Evolutionary conservation across 2,329 filamentous ascomycete genomes (phyloP), one percentile per base, ranked within the genome.

Genomic region (Alternaria ethzedia): DNA sequence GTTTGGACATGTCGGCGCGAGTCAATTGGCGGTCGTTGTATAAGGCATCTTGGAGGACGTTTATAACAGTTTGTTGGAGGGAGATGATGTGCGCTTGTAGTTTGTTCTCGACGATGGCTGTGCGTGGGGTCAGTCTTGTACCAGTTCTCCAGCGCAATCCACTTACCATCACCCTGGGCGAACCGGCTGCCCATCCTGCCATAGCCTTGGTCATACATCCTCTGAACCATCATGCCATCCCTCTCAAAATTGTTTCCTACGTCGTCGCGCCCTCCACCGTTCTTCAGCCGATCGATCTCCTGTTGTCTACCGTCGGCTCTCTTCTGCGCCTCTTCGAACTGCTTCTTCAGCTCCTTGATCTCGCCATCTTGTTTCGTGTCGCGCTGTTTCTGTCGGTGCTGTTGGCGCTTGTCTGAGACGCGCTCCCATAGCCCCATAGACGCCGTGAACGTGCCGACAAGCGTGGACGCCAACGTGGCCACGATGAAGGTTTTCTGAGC

Each of bases 401-500:
- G 78, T 51, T 79, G 75, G 36, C 72, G 70, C 58, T 75, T 78
- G 28, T 78, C 74, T 32, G 75, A 69, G 9, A 82, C 73, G 28
- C 80, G 79, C 59, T 83, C 81, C 67, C 79, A 80, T 17, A 83
- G 72, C n/a, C 79, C 78, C 70, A 82, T 79, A 30, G 79, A 79
- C n/a, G 81, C 79, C 4, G 79, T 80, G 66, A 83, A 82, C 15
- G 81, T 83, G 47, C 81, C 81, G 57, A 83, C 75, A 13, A 83
- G 74, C n/a, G 81, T 83, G 3, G 79, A 81, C 26, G 80, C 79
- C 12, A 83, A 68, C 13, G 81, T 83, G 17, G 81, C 81, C 60
- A 82, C 76, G 36, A 83, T 82, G 75, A 83, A 83, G 21, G 79
- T 80, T 81, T 82, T 82, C 79, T 79, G 23, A 23, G 17, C 17